Evolutionary conservation across 495 filamentous ascomycete species (phyloP), one percentile per base, ranked within the genome.

Genomic region (Xylaria acuta): DNA sequence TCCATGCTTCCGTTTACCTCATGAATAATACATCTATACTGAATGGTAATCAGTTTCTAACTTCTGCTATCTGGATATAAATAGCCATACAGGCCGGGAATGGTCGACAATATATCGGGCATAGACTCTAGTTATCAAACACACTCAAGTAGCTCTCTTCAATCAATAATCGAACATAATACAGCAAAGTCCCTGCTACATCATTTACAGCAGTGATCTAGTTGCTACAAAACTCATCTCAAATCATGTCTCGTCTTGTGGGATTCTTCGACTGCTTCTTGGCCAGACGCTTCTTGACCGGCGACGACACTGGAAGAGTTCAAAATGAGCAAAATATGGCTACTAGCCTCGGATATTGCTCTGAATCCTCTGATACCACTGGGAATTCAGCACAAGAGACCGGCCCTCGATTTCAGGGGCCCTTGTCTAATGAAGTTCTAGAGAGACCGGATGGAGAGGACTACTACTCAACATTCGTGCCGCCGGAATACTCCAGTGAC

Each of bases 181-280:
- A 53, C 45, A 36, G 18, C 30, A 58, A 34, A 34, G 18, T 18
- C 32, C 14, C 11, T 56, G 16, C 51, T n/a, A 64, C 25, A 63
- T 59, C 36, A 63, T 0, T 11, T 0, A 63, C 38, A 18, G 25
- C 18, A 63, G 20, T 27, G 4, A 6, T 38, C 27, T 38, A 1
- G 8, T 12, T 62, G 1, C 20, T 9, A 0, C 36, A 27, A 22
- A 43, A 63, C 32, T 38, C 3, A 38, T 4, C 20, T 7, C n/a
- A 0, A 22, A 38, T 18, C 36, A 64, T 64, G 62, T 4, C 27
- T 47, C 16, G 36, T n/a, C 16, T 64, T 11, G 2, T 47, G 27
- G 25, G 25, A 64, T n/a, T 45, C 4, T 32, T 64, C 40, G 62
- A 64, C 41, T 47, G 62, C 36, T 43, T 64, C 8, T n/a, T 47